Base-by-base conservation (phyloP, 2,329 filamentous ascomycete species). In the Penicillium sp. region DNA sequence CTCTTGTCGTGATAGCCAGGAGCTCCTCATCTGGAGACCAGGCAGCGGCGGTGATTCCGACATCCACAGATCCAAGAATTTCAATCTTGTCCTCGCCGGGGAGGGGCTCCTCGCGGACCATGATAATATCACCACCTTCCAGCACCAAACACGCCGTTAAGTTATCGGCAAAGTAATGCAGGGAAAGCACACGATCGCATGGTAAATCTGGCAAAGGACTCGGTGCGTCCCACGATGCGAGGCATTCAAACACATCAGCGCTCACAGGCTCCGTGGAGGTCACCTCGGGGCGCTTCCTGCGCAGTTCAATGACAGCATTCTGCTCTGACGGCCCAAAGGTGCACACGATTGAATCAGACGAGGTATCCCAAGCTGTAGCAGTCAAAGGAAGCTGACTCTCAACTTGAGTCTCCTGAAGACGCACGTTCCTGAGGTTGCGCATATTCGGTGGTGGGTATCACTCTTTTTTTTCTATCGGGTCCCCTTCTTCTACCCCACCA, bases 1-100 rank as follows among this genome's bases (percentile, higher is more conserved):
- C 84, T 60, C 84, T 83, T 14, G 93, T 97, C 43, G 85, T 82
- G 52, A 98, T 81, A 45, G 86, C 82, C 36, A 98, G 74, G 14
- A 97, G 76, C 66, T 97, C 91, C 63, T 96, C 91, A 62, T 98
- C 93, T 2, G 90, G 90, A 31, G 91, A 95, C 93, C 93, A 98
- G 56, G 82, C 80, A 13, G 90, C 91, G 13, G 89, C 89, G 20
- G 84, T 81, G 58, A 98, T 95, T 20, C 91, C 93, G 48, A 86
- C 86, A 70, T 96, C 89, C 29, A 98, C 87, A 27, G 89, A 94
- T 36, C 93, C 93, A 54, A 97, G 82, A 58, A 98, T 97, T 69
- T 97, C 93, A 58, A 98, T 89, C 58, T 87, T 83, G 29, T 89
- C 86, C 65, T 87, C 82, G 49, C 78, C 82, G 5, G 76, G 72